These are phyloP conservation scores for Coniochaeta hoffmannii DNA, from an alignment of 2,329 filamentous ascomycete genomes.

Conservation along the genomic window DNA sequence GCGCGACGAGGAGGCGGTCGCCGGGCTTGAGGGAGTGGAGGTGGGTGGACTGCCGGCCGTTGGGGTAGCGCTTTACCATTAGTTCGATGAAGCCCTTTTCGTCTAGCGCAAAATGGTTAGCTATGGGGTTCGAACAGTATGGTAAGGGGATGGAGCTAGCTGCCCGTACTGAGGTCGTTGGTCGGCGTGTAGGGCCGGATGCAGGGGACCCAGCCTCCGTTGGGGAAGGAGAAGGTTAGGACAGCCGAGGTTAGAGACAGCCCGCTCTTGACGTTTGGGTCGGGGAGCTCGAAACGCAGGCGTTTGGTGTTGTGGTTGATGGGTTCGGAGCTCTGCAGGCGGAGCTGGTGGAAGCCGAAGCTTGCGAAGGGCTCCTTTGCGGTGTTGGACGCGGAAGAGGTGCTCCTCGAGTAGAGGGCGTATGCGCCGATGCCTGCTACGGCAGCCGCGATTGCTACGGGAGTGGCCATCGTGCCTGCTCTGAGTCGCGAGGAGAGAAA, in stretches of 20 bases:
- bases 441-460: constrained; percentile 15
- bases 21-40: constrained; percentile 60
- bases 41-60: constrained; percentile 56
- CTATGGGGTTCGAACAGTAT: not conserved
- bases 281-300: constrained; percentile 47
- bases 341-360: constrained; percentile 35
- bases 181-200: constrained; percentile 62
- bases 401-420: constrained; percentile 12
- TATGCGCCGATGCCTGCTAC: constrained; percentile 16
- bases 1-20: constrained; percentile 50
- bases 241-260: constrained; percentile 47
- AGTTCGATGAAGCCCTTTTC: constrained; percentile 54
- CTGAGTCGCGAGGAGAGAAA: constrained; percentile 9
- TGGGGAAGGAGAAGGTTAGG: constrained; percentile 52
- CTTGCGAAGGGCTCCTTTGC: constrained; percentile 10
- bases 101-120: constrained; percentile 29
- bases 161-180: constrained; percentile 37
- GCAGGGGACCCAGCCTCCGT: constrained; percentile 49
- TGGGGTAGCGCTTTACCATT: constrained; percentile 61
- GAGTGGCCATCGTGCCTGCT: constrained; percentile 14
- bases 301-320: constrained; percentile 54
- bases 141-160: not conserved
- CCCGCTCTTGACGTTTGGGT: constrained; percentile 37
- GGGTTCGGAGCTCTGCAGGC: constrained; percentile 40
- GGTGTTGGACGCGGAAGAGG: constrained; percentile 1